phyloP scores from a whole-genome alignment of 768 basidiomycete genomes.

The Infundibulicybe gibba region DNA sequence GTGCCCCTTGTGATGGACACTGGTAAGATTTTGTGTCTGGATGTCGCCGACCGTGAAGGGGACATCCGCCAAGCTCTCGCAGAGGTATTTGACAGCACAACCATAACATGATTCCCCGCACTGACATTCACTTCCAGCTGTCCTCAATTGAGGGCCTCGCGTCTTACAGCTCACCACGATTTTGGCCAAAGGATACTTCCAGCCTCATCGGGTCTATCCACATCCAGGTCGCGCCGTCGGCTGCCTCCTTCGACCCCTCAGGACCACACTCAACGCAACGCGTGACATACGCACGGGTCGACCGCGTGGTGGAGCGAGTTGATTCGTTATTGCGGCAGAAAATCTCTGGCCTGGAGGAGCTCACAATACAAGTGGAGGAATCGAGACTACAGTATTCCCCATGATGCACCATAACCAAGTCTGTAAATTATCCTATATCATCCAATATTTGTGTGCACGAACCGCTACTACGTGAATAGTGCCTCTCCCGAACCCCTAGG shows the following conservation, averaged over 20 bases:
- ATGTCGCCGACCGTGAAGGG: constrained; percentile 63
- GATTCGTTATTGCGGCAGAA: constrained; percentile 64
- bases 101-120: not conserved
- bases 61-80: constrained; percentile 55
- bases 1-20: constrained; percentile 94
- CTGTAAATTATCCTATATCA: no score
- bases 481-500: no score
- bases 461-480: no score
- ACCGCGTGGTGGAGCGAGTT: constrained; percentile 75
- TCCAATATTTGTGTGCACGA: no score
- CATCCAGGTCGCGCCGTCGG: constrained; percentile 74
- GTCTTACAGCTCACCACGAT: constrained; percentile 77
- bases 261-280: constrained; percentile 46
- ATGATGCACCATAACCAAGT: no score
- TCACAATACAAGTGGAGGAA: constrained; percentile 85
- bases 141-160: constrained; percentile 72
- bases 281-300: constrained; percentile 55
- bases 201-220: constrained; percentile 89
- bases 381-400: constrained; percentile 2
- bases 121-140: constrained; percentile 46
- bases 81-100: constrained; percentile 43
- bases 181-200: constrained; percentile 94
- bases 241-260: constrained; percentile 50
- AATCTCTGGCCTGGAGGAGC: constrained; percentile 82
- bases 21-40: constrained; percentile 82